phyloP scores from a whole-genome alignment of 2,329 filamentous ascomycete genomes.

The Cladosporium sp. region DNA sequence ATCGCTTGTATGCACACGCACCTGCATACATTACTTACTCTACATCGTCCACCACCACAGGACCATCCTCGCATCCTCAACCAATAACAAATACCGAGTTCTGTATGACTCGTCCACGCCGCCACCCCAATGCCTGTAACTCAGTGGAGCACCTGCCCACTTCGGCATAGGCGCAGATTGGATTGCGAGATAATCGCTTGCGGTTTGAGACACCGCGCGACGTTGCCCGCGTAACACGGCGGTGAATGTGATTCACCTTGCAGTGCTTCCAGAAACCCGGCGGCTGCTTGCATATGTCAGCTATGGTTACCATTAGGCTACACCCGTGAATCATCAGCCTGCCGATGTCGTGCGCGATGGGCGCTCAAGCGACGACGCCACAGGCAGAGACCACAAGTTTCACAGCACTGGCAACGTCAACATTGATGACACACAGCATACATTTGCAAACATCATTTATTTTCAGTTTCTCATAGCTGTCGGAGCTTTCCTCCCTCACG shows the following conservation, averaged over 20 bases:
- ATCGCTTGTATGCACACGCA: not conserved
- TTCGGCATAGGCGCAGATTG: constrained; percentile 2
- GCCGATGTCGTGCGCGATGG: not conserved
- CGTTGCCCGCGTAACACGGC: not conserved
- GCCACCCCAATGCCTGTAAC: not conserved
- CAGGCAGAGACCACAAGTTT: not conserved
- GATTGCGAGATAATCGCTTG: not conserved
- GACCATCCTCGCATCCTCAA: not conserved
- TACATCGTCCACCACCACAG: not conserved
- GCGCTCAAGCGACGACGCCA: not conserved
- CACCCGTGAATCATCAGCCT: not conserved
- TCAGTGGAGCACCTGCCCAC: not conserved
- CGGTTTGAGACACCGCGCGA: not conserved
- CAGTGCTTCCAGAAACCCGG: not conserved
- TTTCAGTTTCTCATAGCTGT: constrained; percentile 14
- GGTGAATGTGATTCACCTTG: constrained; percentile 4
- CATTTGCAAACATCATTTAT: not conserved
- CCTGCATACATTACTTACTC: too few relatives aligned
- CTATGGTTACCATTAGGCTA: not conserved
- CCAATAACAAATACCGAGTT: not conserved
- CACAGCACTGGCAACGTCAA: not conserved
- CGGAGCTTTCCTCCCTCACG: not conserved
- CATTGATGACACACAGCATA: not conserved
- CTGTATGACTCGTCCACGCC: not conserved
- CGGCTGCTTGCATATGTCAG: not conserved